Evolutionary conservation across 805 yeast genomes (phyloP).

Genomic region (Wickerhamiella musiphila): DNA sequence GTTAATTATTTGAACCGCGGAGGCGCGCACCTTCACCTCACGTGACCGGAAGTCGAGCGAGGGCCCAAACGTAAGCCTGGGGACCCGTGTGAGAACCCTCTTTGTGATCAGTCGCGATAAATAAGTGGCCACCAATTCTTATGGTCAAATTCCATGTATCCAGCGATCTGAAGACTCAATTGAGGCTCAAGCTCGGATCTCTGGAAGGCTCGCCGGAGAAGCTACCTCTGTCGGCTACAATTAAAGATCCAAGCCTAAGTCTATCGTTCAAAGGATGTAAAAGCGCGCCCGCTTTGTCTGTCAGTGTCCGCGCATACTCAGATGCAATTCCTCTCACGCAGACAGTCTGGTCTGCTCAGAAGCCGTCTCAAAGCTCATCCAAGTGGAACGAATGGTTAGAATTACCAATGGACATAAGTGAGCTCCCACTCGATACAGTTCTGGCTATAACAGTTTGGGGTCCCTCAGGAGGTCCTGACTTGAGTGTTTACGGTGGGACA

Average conservation of each 20-base stretch:
- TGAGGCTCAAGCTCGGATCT: slow-evolving; percentile 31
- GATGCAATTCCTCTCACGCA: slow-evolving; percentile 31
- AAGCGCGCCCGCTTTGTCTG: slow-evolving; percentile 18
- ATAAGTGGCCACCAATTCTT: too few species aligned
- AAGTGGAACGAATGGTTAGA: slow-evolving; percentile 60
- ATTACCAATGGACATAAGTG: slow-evolving; percentile 54
- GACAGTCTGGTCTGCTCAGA: slow-evolving; percentile 34
- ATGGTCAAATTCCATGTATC: slow-evolving; percentile 39
- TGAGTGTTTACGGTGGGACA: slow-evolving; percentile 41
- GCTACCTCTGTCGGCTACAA: slow-evolving; percentile 29
- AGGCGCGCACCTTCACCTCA: too few species aligned
- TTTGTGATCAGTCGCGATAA: too few species aligned
- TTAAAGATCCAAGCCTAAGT: slow-evolving; percentile 30
- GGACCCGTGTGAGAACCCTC: too few species aligned
- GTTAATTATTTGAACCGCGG: too few species aligned
- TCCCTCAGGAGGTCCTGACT: slow-evolving; percentile 31
- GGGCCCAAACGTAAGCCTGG: too few species aligned
- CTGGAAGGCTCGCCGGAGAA: slow-evolving; percentile 29
- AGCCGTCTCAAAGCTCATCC: slow-evolving; percentile 25
- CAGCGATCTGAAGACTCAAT: slow-evolving; percentile 33
- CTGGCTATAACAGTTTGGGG: slow-evolving; percentile 53
- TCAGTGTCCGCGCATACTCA: slow-evolving; percentile 30
- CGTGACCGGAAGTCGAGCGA: too few species aligned
- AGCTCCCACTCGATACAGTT: slow-evolving; percentile 46
- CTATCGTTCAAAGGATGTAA: slow-evolving; percentile 17